Evolutionary conservation across 2,329 filamentous ascomycete genomes (phyloP).

Genomic region (Raffaelea ambrosiae): DNA sequence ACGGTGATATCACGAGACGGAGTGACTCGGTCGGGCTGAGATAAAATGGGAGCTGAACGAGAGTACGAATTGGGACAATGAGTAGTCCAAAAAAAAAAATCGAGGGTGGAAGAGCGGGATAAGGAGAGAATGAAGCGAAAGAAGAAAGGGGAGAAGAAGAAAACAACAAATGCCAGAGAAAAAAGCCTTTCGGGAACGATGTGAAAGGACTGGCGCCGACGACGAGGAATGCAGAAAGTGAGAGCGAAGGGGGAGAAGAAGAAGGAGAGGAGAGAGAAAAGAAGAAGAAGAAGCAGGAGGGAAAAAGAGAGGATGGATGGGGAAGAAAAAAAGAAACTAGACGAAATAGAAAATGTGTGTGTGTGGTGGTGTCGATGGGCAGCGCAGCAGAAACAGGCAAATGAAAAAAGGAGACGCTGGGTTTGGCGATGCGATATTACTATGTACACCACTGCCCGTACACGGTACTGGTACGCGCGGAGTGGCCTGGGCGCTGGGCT

Average conservation of each 20-base stretch:
- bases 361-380: background rate
- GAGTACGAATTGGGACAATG: conserved; percentile 3
- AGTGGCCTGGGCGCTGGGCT: too few relatives aligned
- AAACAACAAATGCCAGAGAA: background rate
- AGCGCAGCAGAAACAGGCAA: background rate
- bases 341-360: background rate
- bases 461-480: too few relatives aligned
- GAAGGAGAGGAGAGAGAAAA: conserved; percentile 3
- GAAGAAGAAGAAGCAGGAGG: conserved; percentile 2
- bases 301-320: background rate
- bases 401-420: conserved; percentile 1
- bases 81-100: background rate
- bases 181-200: background rate
- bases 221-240: background rate
- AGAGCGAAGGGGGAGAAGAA: background rate
- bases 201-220: background rate
- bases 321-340: background rate
- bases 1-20: background rate
- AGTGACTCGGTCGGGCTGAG: background rate
- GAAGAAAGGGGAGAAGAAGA: background rate
- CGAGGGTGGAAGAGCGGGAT: too few relatives aligned
- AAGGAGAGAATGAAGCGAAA: background rate
- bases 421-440: too few relatives aligned
- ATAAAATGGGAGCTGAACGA: background rate
- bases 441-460: too few relatives aligned